phyloP scores from a whole-genome alignment of 2,329 filamentous ascomycete genomes.

The Sarocladium strictum region DNA sequence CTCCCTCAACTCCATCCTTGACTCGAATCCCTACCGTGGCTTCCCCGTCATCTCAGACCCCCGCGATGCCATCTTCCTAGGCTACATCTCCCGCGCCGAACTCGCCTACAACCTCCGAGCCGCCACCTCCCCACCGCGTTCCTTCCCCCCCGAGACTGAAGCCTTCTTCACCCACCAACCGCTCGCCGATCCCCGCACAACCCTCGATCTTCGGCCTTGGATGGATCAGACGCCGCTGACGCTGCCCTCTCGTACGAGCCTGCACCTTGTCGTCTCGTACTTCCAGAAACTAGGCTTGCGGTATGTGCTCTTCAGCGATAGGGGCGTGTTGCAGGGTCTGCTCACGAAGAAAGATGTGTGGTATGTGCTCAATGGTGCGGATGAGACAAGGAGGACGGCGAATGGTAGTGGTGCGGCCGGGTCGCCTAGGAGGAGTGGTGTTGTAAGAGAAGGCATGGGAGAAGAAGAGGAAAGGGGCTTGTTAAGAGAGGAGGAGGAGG shows the following conservation, averaged over 20 bases:
- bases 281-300: conserved; percentile 91
- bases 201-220: conserved; percentile 88
- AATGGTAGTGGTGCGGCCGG: conserved; percentile 10
- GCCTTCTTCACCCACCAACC: conserved; percentile 81
- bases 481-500: conserved; percentile 4
- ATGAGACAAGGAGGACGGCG: conserved; percentile 47
- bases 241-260: conserved; percentile 65
- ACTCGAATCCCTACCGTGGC: conserved; percentile 72
- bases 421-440: background rate
- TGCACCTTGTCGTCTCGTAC: conserved; percentile 84
- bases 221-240: conserved; percentile 99
- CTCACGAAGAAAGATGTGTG: conserved; percentile 97
- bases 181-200: conserved; percentile 68
- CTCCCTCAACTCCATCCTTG: conserved; percentile 64
- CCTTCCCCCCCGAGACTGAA: conserved; percentile 64
- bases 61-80: conserved; percentile 71
- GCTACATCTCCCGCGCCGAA: conserved; percentile 91
- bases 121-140: conserved; percentile 47
- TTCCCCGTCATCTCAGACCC: conserved; percentile 84
- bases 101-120: conserved; percentile 69
- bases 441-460: background rate
- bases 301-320: conserved; percentile 82
- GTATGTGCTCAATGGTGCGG: conserved; percentile 79
- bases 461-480: conserved; percentile 10
- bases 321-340: conserved; percentile 74